Base-by-base conservation (phyloP, 805 yeast species). In the Barnettozyma siamensis region DNA sequence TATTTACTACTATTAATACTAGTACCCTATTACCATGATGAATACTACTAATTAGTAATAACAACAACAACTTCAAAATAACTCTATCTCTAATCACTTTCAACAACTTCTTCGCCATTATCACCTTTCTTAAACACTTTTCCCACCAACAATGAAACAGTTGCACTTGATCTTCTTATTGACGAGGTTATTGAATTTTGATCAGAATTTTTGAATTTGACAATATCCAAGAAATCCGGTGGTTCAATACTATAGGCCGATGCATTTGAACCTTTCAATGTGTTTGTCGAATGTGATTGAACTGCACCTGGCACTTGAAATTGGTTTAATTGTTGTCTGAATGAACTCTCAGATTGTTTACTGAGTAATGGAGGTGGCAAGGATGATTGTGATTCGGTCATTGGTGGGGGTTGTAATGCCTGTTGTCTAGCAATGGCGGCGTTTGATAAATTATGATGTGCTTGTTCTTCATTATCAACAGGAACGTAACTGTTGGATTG, bases 341-440 rank as follows among this genome's bases (percentile, higher is more conserved):
- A 54, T 13, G 53, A 49, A 10, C 41, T 40, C 20, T 54, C 58
- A 11, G 59, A 54, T 35, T 42, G 47, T 31, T 53, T 55, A 40
- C 46, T 47, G 3, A 46, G 33, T 6, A 54, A n/a, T 9, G 40
- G 33, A 10, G 37, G 59, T 51, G 44, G 12, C 5, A 3, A 10
- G 5, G 15, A 16, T n/a, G 11, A 17, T 9, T 16, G 17, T 19
- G 35, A 23, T 7, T 33, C 65, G 49, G 57, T 53, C 53, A 29
- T 53, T 28, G 12, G 41, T 16, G n/a, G n/a, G n/a, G n/a, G 60
- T 49, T 43, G 65, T 46, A 50, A 16, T 2, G 57, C 55, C 36
- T 56, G 57, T 43, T 70, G 70, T 51, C 76, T 59, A 2, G 73
- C 75, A 42, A 65, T 44, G 19, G 74, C 69, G 0, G 75, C 76